phyloP scores from a whole-genome alignment of 208 protist genomes.

The Trypanosoma platydactyli region DNA sequence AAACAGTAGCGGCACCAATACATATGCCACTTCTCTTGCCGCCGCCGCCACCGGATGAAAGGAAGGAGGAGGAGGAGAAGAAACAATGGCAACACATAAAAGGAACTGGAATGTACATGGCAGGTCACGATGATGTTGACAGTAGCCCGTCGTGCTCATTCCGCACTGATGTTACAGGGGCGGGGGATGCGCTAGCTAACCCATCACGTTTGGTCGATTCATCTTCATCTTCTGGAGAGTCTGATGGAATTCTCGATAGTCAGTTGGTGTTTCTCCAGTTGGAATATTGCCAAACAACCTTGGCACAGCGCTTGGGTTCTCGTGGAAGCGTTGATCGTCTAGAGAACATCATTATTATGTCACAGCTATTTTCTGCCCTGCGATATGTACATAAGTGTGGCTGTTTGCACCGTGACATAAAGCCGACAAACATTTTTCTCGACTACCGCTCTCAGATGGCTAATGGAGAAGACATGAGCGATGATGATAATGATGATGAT shows the following conservation, averaged over 20 bases:
- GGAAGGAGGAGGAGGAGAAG: too few species aligned
- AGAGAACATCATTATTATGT: slow-evolving; percentile 73
- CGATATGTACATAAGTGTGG: slow-evolving; percentile 66
- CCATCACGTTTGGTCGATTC: not conserved
- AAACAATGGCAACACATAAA: not conserved
- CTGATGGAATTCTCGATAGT: slow-evolving; percentile 36
- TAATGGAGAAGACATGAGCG: slow-evolving; percentile 14
- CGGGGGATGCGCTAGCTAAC: slow-evolving; percentile 21
- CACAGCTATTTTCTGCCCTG: slow-evolving; percentile 64
- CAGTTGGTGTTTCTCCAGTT: slow-evolving; percentile 86
- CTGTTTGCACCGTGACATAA: slow-evolving; percentile 84
- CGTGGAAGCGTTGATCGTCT: slow-evolving; percentile 57
- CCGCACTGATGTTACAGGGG: not conserved
- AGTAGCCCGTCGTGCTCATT: slow-evolving; percentile 1
- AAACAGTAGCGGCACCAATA: too few species aligned
- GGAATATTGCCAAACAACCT: slow-evolving; percentile 82
- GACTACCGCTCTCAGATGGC: slow-evolving; percentile 66
- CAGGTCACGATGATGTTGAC: slow-evolving; percentile 24
- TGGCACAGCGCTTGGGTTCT: slow-evolving; percentile 56
- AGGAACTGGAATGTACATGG: slow-evolving; percentile 16
- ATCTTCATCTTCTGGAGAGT: not conserved
- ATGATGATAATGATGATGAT: slow-evolving; percentile 25
- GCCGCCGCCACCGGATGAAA: too few species aligned
- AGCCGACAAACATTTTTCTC: slow-evolving; percentile 86
- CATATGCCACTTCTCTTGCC: too few species aligned